Base-by-base conservation (phyloP, 2,329 filamentous ascomycete species). In the Paracamarosporium sp. region DNA sequence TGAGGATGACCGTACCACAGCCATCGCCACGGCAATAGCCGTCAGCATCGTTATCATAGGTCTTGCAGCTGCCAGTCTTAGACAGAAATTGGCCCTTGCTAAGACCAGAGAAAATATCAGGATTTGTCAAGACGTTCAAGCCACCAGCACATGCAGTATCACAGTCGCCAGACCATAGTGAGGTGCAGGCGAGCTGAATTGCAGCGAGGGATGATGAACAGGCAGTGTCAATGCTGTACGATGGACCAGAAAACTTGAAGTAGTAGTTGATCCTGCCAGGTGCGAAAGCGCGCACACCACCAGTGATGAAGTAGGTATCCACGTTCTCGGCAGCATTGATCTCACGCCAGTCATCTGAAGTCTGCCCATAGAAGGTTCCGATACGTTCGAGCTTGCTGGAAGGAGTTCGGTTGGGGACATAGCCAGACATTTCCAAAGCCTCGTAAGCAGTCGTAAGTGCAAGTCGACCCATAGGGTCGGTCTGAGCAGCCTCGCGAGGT, bases 11-110 rank as follows among this genome's bases (percentile, higher is more conserved):
- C 0, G 89, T 88, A 1, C 88, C 91, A 59, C 90, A 89, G 17
- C 86, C 88, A 66, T 95, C 91, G 53, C 87, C 90, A 71, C 91
- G 88, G 78, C 91, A 94, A 77, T 95, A 94, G 1, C 91, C 91
- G 76, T 93, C 90, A 2, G 91, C 91, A 35, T 84, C 86, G 62
- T 92, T 88, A 74, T 94, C 91, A 70, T 92, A 95, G 0, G 91
- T 92, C 69, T 92, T 91, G 76, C 90, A 93, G 61, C 87, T 85
- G 7, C 90, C 90, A 51, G 86, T 90, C 78, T 89, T 89, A 28
- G 90, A 91, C 64, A 94, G 79, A 78, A 94, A 93, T 67, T 92
- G 89, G 12, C 90, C 91, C 64, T 90, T 87, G 70, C 88, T 90
- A 7, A 94, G 80, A 64, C 89, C 90, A 11, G 89, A 83, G 77